Evolutionary conservation across 805 yeast species (phyloP), one percentile per base, ranked within the genome.

Genomic region (Barnettozyma salicaria): DNA sequence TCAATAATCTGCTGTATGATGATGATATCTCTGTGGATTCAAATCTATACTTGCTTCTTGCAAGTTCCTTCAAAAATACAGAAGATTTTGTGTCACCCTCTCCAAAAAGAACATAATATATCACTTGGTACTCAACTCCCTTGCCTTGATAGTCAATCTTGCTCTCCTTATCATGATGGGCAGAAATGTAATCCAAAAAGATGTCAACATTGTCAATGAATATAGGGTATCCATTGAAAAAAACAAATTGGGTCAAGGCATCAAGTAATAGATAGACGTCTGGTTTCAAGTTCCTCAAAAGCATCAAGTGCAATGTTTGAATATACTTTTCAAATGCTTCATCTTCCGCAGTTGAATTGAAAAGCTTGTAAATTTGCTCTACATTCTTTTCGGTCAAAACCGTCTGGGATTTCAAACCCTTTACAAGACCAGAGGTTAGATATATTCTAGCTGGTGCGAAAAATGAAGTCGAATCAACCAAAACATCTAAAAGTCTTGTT

Each of bases 401-500:
- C 27, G 49, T 26, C 17, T 37, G 14, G 4, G 49, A 55, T 13
- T 55, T 47, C 18, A 81, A 57, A 1, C 84, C 88, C n/a, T 60
- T 47, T 8, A 71, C 49, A 10, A 85, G 44, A 5, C 92, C 94
- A 20, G 63, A 53, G 1, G 76, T 48, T 4, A 80, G 53, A 43
- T 75, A 82, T 3, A 81, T 67, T 55, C 83, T 73, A 0, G 87
- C 75, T 4, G 88, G 86, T 44, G 78, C 94, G 59, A 75, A 86
- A 0, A 77, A 59, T 7, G 71, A 67, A 30, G 70, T 67, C 16
- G 67, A 52, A 7, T 67, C 67, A 19, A 61, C 66, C 28, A 86
- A 55, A 3, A 74, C 68, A 9, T 58, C 57, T 21, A 84, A 55
- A 1, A 71, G 22, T 48, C 51, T 30, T 2, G 49, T 47, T 3